Conservation (phyloP, 495 filamentous ascomycete genomes). For the Hypoxylon perforatum region DNA sequence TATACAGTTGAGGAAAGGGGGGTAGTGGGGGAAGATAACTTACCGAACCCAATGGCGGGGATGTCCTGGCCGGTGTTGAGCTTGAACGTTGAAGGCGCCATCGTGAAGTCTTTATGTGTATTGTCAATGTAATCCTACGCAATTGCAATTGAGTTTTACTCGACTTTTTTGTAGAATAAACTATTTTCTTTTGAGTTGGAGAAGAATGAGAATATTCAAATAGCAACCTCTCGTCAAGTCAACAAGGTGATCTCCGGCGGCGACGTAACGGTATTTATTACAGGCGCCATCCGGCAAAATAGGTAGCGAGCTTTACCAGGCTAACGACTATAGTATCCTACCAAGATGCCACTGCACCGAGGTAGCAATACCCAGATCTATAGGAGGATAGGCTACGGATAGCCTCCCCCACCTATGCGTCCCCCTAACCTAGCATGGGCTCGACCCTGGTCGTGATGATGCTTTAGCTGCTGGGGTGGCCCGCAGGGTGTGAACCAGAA, state of each 20-base stretch:
- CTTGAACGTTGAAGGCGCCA: conserved; percentile 67
- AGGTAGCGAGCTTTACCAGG: conserved; percentile 25
- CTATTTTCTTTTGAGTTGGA: background rate
- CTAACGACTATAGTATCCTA: conserved; percentile 3
- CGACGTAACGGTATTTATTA: conserved; percentile 33
- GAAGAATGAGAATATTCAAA: conserved; percentile 6
- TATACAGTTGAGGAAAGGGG: background rate
- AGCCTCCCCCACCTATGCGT: conserved; percentile 11
- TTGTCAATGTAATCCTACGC: background rate
- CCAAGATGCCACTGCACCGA: conserved; percentile 8
- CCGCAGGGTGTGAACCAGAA: conserved; percentile 1
- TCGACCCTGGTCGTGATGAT: background rate
- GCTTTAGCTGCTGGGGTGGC: conserved; percentile 9
- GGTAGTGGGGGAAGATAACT: conserved; percentile 12
- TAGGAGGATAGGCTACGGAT: conserved; percentile 18
- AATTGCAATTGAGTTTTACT: background rate
- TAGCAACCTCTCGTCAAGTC: background rate
- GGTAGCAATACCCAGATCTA: background rate
- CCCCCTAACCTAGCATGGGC: background rate
- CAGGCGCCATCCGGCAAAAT: conserved; percentile 43
- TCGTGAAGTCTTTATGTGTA: conserved; percentile 36
- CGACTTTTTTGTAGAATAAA: background rate
- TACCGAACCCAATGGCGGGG: conserved; percentile 79
- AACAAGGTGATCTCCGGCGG: conserved; percentile 8
- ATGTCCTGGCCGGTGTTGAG: conserved; percentile 83